Base-by-base conservation (phyloP, 2,329 filamentous ascomycete species). In the Microcyclospora pomicola region DNA sequence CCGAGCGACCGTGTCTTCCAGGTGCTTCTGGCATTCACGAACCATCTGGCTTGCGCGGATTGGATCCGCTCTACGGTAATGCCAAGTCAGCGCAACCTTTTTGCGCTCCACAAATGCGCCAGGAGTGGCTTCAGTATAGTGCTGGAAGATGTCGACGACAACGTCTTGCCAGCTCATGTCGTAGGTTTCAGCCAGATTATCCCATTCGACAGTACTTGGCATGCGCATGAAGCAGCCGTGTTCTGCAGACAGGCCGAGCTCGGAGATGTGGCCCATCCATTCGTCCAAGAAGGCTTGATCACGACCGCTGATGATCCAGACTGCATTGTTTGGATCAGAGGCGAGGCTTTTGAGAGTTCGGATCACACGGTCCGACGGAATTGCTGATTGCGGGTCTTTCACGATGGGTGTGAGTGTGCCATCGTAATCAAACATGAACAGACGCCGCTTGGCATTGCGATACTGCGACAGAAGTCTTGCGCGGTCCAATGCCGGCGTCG, bases 401-500 rank as follows among this genome's bases (percentile, higher is more conserved):
- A 96, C 91, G 51, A 98, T 96, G 0, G 87, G 84, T 3, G 91
- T 96, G 38, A 98, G 72, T 0, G 91, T 98, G 34, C 91, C 91
- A 58, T 98, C 91, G 54, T 98, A 98, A 63, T 98, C 91, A 56
- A 96, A 95, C 83, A 98, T 88, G 67, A 96, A 94, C 2, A 98
- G 69, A 9, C 91, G 77, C 61, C 82, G 84, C 44, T 73, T 73
- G 3, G 85, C 77, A 30, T 72, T 66, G 42, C 77, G 75, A 60
- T 95, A 96, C 42, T 79, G 78, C 38, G 71, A 65, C 29, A 93
- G 66, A 47, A 95, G 62, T 44, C 75, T 69, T 3, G 76, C 69
- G 28, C 78, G 77, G 56, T 96, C 86, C 14, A 96, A 73, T 2
- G 80, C 71, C 0, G 88, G 88, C 1, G 88, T 96, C 3, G 80